These are phyloP conservation scores for Trichomonascaceae sp. DNA, from an alignment of 1,139 yeast species.

Conservation along the genomic window DNA sequence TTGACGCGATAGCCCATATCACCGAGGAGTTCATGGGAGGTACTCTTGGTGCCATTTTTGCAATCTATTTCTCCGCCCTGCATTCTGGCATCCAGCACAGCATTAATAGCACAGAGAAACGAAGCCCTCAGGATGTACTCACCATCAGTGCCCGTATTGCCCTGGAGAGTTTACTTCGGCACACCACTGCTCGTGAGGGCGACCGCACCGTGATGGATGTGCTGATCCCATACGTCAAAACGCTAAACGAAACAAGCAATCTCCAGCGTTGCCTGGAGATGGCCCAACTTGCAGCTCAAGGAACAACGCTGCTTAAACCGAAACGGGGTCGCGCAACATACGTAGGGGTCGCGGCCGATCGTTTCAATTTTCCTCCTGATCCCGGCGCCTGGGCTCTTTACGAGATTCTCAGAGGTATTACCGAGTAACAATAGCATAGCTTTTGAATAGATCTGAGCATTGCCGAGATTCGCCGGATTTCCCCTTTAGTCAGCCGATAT, in stretches of 20 bases:
- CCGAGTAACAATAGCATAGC: neutral
- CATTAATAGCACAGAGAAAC: neutral
- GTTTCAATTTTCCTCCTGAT: conserved; percentile 33
- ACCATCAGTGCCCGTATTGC: conserved; percentile 16
- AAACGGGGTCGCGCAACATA: conserved; percentile 37
- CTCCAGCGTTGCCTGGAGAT: conserved; percentile 24
- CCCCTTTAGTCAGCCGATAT: too few species aligned
- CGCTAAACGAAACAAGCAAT: conserved; percentile 21
- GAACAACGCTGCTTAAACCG: conserved; percentile 31
- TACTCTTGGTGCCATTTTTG: conserved; percentile 38
- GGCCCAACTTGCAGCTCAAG: conserved; percentile 32
- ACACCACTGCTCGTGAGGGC: conserved; percentile 38
- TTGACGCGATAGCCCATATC: conserved; percentile 22
- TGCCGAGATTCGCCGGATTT: too few species aligned
- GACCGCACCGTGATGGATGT: conserved; percentile 44
- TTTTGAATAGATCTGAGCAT: too few species aligned
- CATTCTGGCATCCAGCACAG: conserved; percentile 24
- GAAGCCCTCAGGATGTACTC: neutral
- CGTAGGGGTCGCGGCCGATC: conserved; percentile 26
- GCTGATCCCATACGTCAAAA: conserved; percentile 34
- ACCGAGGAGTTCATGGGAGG: conserved; percentile 44
- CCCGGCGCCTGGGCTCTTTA: conserved; percentile 34
- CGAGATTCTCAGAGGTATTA: conserved; percentile 16
- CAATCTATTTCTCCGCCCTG: conserved; percentile 34
- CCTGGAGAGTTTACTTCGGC: conserved; percentile 28